Percentiles rank a stretch among this genome's conserved stretches.
These are phyloP conservation scores for Dactylellina drechsleri DNA, from an alignment of 2,329 filamentous ascomycete species.

Conservation along the genomic window DNA sequence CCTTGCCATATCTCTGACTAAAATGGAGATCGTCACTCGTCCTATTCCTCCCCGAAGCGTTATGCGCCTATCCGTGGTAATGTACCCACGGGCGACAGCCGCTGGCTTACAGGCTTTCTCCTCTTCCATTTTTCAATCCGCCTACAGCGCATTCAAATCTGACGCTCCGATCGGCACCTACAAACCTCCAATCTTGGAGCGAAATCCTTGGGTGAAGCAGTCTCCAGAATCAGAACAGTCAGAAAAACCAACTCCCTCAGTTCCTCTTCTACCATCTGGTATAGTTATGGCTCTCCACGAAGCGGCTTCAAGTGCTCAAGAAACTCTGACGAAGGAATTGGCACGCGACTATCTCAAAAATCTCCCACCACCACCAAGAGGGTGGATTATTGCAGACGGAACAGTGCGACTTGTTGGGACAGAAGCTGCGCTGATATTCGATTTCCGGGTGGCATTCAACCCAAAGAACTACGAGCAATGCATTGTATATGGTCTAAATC, in stretches of 20 bases:
- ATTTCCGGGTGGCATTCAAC: conserved; percentile 49
- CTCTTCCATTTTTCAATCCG: conserved; percentile 30
- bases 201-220: conserved; percentile 13
- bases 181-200: conserved; percentile 14
- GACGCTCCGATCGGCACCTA: conserved; percentile 25
- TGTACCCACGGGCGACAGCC: conserved; percentile 46
- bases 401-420: conserved; percentile 42
- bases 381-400: conserved; percentile 48
- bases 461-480: conserved; percentile 48
- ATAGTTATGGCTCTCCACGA: conserved; percentile 50
- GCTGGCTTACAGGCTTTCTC: conserved; percentile 38
- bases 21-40: conserved; percentile 29
- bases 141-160: conserved; percentile 10
- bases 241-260: conserved; percentile 17
- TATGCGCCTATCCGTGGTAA: conserved; percentile 32
- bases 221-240: conserved; percentile 2
- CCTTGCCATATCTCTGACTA: conserved; percentile 40
- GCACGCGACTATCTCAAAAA: conserved; percentile 39
- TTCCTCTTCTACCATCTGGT: conserved; percentile 43
- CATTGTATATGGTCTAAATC: conserved; percentile 29
- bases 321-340: conserved; percentile 32
- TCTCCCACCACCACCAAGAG: conserved; percentile 42
- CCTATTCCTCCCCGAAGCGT: conserved; percentile 33
- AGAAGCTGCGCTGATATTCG: conserved; percentile 39
- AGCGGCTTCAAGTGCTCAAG: conserved; percentile 23